Conservation (phyloP, 1,284 basidiomycete species). For the Apiotrichum gracile region DNA sequence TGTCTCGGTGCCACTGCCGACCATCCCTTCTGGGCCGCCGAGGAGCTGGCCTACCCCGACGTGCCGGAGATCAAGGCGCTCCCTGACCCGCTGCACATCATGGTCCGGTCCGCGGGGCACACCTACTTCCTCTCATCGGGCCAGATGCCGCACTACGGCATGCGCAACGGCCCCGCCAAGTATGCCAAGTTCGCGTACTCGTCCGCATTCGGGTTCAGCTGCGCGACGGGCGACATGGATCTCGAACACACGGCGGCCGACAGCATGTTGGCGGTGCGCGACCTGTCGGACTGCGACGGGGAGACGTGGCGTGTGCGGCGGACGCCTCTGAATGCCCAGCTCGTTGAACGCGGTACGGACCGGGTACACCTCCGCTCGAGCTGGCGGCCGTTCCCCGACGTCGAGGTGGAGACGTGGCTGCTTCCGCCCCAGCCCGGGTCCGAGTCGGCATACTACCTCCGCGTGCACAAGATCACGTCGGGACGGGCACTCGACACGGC, state of each 20-base stretch:
- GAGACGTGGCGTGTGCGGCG: conserved; percentile 66
- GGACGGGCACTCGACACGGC: conserved; percentile 55
- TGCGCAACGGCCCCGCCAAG: conserved; percentile 69
- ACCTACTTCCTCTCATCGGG: conserved; percentile 67
- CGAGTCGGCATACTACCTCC: conserved; percentile 63
- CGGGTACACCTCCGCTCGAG: conserved; percentile 56
- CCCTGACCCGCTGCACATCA: conserved; percentile 63
- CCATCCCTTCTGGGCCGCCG: conserved; percentile 65
- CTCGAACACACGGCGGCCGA: conserved; percentile 67
- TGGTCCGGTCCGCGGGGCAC: conserved; percentile 54
- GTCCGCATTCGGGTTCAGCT: conserved; percentile 67
- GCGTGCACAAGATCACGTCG: conserved; percentile 60
- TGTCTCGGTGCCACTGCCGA: conserved; percentile 58
- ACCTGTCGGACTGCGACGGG: conserved; percentile 51
- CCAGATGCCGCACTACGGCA: conserved; percentile 69
- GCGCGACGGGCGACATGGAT: conserved; percentile 61
- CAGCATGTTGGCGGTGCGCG: conserved; percentile 62
- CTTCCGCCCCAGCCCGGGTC: conserved; percentile 57
- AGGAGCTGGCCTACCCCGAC: conserved; percentile 59
- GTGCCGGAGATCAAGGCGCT: conserved; percentile 51
- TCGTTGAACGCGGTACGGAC: conserved; percentile 51
- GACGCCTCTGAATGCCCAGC: conserved; percentile 57
- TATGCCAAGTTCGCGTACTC: conserved; percentile 72
- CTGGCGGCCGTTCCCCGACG: conserved; percentile 69
- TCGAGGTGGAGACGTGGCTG: conserved; percentile 68